Base-by-base conservation (phyloP, 2,329 filamentous ascomycete genomes). In the Aspergillus nomiae region DNA sequence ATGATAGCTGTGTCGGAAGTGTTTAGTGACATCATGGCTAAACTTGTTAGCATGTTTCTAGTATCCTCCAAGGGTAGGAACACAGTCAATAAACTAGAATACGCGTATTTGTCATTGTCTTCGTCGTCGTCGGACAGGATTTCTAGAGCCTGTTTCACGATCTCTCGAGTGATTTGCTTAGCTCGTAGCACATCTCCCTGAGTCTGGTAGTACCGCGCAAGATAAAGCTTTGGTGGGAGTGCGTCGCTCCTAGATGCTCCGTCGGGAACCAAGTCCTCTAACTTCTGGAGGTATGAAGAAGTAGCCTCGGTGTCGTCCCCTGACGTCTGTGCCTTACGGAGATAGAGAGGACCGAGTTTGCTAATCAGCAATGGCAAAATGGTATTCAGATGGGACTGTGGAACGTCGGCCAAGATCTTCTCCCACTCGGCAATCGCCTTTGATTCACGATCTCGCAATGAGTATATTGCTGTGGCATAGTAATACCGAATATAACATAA, bases 41-140 rank as follows among this genome's bases (percentile, higher is more conserved):
- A 55, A 11, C 65, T 67, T 4, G 67, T 59, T 5, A 56, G 38
- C 2, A 66, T 65, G 46, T 70, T 70, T 12, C 57, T 28, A 16
- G 63, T 57, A 14, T 74, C 73, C 7, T 66, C 65, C 19, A 71
- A 56, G 30, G 68, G 65, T 28, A 70, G 61, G 24, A 73, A 66
- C 3, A 67, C 63, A 16, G 65, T 64, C 4, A 70, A 62, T 1
- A 75, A 58, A 34, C 58, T 60, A 64, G 55, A 64, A 58, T 67
- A 75, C 6, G 69, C 72, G 12, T 70, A 59, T 43, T 61, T 69
- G 54, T 75, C 73, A 56, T 74, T 76, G 19, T 63, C 63, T 12
- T 61, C 55, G 45, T 76, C 73, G 7, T 71, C 63, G 48, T 76
- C 73, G 3, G 65, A 70, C 4, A 76, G 62, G 32, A 74, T 63